Evolutionary conservation across 2,329 filamentous ascomycete genomes (phyloP).

Genomic region (Myriosclerotinia scirpicola): DNA sequence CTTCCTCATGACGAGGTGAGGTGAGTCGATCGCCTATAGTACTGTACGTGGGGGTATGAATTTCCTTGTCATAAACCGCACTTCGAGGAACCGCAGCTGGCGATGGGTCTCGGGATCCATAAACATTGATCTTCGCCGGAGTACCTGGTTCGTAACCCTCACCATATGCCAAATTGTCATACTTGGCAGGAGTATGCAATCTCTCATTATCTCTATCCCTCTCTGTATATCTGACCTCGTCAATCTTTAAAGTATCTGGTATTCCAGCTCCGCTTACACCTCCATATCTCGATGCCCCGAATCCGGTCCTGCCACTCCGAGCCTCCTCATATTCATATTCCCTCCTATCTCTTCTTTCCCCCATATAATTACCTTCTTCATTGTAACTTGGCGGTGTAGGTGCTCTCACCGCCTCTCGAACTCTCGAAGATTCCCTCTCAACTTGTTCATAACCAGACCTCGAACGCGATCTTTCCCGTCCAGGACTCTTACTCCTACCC

Average conservation of each 20-base stretch:
- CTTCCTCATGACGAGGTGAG: conserved; percentile 20
- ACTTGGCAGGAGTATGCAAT: conserved; percentile 5
- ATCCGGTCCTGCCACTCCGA: not conserved
- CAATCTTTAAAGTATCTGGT: conserved; percentile 21
- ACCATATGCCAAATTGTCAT: conserved; percentile 18
- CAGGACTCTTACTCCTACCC: conserved; percentile 38
- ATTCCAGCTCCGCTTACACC: conserved; percentile 24
- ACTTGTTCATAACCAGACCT: conserved; percentile 27
- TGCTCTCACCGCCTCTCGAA: conserved; percentile 12
- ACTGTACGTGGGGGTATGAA: conserved; percentile 6
- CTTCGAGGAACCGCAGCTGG: conserved; percentile 12
- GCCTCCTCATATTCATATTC: conserved; percentile 24
- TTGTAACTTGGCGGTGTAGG: conserved; percentile 29
- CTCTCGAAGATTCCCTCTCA: too few species aligned
- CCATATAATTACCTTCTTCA: conserved; percentile 27
- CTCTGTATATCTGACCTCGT: conserved; percentile 16
- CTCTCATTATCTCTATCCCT: conserved; percentile 17
- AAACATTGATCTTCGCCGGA: conserved; percentile 20
- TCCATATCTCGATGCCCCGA: conserved; percentile 3
- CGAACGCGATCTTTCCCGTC: conserved; percentile 33
- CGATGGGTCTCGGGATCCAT: conserved; percentile 14
- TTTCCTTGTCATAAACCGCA: conserved; percentile 4
- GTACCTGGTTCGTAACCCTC: conserved; percentile 17
- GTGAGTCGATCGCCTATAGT: conserved; percentile 6
- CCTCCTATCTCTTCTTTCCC: conserved; percentile 23